phyloP scores from a whole-genome alignment of 2,329 filamentous ascomycete species.

The Trichoderma semiorbis region DNA sequence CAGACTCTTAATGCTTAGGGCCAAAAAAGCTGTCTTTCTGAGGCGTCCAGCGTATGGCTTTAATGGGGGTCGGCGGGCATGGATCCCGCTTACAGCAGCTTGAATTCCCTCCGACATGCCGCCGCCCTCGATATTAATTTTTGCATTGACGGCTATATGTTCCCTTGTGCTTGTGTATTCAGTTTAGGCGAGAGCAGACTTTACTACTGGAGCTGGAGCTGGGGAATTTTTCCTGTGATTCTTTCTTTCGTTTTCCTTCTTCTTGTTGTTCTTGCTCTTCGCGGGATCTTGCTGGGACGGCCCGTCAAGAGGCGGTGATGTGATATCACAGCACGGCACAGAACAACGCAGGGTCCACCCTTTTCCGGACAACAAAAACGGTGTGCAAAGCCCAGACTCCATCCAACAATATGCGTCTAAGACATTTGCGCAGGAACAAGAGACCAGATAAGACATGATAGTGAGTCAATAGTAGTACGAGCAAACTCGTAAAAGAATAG shows the following conservation, averaged over 20 bases:
- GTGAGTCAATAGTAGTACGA: neutral
- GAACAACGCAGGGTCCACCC: neutral
- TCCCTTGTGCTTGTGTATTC: neutral
- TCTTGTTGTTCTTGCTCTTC: neutral
- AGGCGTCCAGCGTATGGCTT: slow-evolving; percentile 13
- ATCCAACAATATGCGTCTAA: neutral
- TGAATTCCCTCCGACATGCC: slow-evolving; percentile 3
- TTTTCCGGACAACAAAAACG: neutral
- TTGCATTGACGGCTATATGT: neutral
- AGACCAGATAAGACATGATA: neutral
- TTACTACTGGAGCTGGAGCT: neutral
- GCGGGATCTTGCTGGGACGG: neutral
- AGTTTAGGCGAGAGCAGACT: neutral
- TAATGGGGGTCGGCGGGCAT: neutral
- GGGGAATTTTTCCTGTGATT: neutral
- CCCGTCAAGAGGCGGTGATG: slow-evolving; percentile 13
- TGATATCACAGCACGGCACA: neutral
- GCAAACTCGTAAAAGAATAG: neutral
- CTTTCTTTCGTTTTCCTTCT: neutral
- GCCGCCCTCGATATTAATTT: neutral
- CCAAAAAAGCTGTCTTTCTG: neutral
- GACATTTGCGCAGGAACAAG: neutral
- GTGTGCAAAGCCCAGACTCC: neutral
- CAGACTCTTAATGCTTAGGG: slow-evolving; percentile 1
- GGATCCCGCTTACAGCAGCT: slow-evolving; percentile 12